These are phyloP conservation scores for Amanita muscaria DNA, from an alignment of 768 basidiomycete species.

Conservation along the genomic window DNA sequence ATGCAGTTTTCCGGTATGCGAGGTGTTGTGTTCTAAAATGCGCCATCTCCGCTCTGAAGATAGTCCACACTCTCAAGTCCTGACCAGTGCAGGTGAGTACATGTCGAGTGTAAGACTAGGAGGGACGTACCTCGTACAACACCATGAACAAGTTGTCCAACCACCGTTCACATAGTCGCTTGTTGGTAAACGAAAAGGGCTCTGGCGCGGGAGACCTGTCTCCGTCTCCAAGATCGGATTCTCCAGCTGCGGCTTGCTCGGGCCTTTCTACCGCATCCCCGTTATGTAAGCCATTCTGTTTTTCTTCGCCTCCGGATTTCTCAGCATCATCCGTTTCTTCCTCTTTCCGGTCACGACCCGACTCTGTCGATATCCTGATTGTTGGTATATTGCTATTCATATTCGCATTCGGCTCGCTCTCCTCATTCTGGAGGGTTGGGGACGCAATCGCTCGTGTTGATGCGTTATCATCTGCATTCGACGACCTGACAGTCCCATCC, in stretches of 20 bases:
- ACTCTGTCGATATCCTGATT: slow-evolving; percentile 73
- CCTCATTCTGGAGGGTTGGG: slow-evolving; percentile 26
- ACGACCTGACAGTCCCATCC: slow-evolving; percentile 41
- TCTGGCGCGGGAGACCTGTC: slow-evolving; percentile 38
- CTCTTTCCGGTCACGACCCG: slow-evolving; percentile 29
- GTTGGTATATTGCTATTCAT: slow-evolving; percentile 36
- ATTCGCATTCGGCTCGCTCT: slow-evolving; percentile 17
- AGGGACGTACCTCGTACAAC: slow-evolving; percentile 71
- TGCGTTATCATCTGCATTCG: slow-evolving; percentile 51
- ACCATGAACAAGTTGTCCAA: slow-evolving; percentile 98
- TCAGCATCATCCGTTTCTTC: slow-evolving; percentile 17
- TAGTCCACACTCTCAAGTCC: slow-evolving; percentile 98
- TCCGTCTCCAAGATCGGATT: slow-evolving; percentile 26
- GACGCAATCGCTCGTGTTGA: slow-evolving; percentile 57
- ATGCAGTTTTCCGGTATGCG: slow-evolving; percentile 91
- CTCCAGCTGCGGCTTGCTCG: slow-evolving; percentile 42
- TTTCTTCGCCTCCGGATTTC: slow-evolving; percentile 21
- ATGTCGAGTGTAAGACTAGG: background rate
- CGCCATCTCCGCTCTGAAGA: slow-evolving; percentile 96
- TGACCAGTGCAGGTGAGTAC: slow-evolving; percentile 19
- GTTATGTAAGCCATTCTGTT: slow-evolving; percentile 23
- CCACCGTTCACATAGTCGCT: slow-evolving; percentile 95
- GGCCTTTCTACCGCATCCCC: slow-evolving; percentile 35
- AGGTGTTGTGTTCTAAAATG: slow-evolving; percentile 99
- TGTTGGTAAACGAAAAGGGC: slow-evolving; percentile 89